These are phyloP conservation scores for Effrenium voratum DNA, from an alignment of 73 alveolate species.

Conservation along the genomic window DNA sequence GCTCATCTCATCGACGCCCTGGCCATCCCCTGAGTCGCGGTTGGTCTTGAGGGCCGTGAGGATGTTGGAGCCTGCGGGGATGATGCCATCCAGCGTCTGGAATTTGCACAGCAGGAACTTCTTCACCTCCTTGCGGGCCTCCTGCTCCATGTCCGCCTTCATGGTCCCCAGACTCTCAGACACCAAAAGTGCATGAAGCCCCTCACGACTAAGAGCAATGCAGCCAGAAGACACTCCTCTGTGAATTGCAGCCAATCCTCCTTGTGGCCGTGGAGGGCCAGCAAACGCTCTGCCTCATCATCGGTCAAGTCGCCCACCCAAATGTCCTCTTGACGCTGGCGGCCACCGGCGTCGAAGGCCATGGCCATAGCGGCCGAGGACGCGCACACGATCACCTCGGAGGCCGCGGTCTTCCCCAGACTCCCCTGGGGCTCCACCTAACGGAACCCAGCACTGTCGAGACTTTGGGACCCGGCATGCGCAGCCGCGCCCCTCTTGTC, in stretches of 20 bases:
- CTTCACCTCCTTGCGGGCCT: background rate
- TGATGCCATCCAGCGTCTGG: background rate
- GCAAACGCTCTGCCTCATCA: background rate
- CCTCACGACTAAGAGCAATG: background rate
- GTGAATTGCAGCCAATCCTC: conserved; percentile 1
- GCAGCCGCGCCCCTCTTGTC: background rate
- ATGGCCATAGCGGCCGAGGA: conserved; percentile 25
- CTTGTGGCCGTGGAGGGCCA: conserved; percentile 26
- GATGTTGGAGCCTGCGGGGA: conserved; percentile 6
- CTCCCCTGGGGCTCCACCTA: background rate
- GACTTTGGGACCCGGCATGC: conserved; percentile 25
- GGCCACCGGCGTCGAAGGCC: conserved; percentile 6
- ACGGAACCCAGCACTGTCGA: background rate
- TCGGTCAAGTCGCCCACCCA: background rate
- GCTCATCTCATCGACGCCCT: background rate
- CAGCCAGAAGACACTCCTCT: background rate
- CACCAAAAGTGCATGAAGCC: background rate
- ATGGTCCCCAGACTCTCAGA: background rate
- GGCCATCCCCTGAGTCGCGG: background rate
- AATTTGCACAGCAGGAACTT: background rate
- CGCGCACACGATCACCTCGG: background rate
- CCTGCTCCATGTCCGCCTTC: conserved; percentile 27
- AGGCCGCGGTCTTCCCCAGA: background rate
- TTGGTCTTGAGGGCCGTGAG: background rate
- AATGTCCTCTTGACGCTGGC: background rate